A percentile compares a stretch with the other conserved stretches of the same genome.
These are phyloP conservation scores for Trichophyton rubrum DNA, from an alignment of 2,329 filamentous ascomycete species.

Conservation along the genomic window DNA sequence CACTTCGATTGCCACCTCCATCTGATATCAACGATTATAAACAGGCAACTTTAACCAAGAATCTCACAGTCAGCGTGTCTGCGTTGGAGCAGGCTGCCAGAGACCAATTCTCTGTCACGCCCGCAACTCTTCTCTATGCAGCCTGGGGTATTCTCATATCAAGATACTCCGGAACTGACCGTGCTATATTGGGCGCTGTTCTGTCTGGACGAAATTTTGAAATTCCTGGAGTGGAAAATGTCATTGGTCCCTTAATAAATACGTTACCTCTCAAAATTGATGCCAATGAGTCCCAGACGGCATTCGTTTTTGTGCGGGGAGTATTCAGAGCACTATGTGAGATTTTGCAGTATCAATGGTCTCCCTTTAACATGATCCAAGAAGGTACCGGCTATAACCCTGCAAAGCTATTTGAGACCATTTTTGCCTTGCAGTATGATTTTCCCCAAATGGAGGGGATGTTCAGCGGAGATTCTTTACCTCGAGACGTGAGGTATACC, in stretches of 20 bases:
- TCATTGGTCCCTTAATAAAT: not conserved
- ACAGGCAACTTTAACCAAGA: not conserved
- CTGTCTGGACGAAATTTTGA: slow-evolving; percentile 25
- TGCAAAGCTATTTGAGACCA: slow-evolving; percentile 3
- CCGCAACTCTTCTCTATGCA: slow-evolving; percentile 15
- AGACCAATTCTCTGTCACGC: not conserved
- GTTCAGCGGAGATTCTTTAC: not conserved
- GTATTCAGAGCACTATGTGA: not conserved
- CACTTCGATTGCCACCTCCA: not conserved
- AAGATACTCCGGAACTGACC: slow-evolving; percentile 21
- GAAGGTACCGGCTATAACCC: not conserved
- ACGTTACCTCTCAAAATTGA: not conserved
- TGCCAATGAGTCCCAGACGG: not conserved
- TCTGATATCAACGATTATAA: not conserved
- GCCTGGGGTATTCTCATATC: slow-evolving; percentile 29
- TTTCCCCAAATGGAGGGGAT: not conserved
- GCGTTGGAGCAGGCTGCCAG: not conserved
- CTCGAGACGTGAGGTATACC: not conserved
- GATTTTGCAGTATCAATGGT: slow-evolving; percentile 4
- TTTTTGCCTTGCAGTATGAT: slow-evolving; percentile 3
- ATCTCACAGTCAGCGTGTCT: not conserved
- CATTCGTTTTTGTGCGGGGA: not conserved
- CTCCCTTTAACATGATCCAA: not conserved
- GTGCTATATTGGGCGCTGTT: slow-evolving; percentile 25
- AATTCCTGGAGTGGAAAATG: slow-evolving; percentile 4